A percentile compares a stretch with the other conserved stretches of the same genome.
phyloP scores from a whole-genome alignment of 148 eudicot species.

The Vaccinium darrowii region DNA sequence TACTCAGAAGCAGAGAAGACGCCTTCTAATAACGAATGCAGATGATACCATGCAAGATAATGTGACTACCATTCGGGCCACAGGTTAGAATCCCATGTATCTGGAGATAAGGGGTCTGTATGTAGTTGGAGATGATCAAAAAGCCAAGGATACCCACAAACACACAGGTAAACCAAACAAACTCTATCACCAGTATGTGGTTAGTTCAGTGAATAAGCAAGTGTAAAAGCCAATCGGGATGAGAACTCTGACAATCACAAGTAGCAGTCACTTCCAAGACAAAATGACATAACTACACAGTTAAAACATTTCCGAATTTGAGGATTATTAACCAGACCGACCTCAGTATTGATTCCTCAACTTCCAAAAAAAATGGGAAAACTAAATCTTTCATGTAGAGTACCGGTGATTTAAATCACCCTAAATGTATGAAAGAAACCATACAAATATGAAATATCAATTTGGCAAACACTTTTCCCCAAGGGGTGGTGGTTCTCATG shows the following conservation, averaged over 20 bases:
- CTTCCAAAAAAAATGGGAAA: constrained; percentile 11
- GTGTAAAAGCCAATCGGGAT: neutral
- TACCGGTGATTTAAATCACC: constrained; percentile 19
- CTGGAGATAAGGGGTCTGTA: neutral
- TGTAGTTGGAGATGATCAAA: neutral
- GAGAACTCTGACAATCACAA: neutral
- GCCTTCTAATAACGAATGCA: neutral
- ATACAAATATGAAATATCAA: constrained; percentile 13
- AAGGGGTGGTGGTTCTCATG: constrained; percentile 16
- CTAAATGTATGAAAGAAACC: constrained; percentile 9
- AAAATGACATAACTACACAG: constrained; percentile 7
- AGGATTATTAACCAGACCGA: constrained; percentile 25
- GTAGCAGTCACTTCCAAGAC: constrained; percentile 11
- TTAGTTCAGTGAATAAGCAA: neutral
- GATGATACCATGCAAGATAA: neutral
- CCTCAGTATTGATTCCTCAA: constrained; percentile 26
- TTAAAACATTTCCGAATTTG: constrained; percentile 12
- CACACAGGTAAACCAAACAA: neutral
- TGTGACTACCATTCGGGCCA: neutral
- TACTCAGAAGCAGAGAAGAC: neutral
- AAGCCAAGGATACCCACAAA: neutral
- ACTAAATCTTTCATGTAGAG: constrained; percentile 22
- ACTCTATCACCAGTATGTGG: neutral
- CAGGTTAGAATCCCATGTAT: neutral
- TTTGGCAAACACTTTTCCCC: neutral